Conservation (phyloP, 2,329 filamentous ascomycete genomes). For the Microdochium paspali region DNA sequence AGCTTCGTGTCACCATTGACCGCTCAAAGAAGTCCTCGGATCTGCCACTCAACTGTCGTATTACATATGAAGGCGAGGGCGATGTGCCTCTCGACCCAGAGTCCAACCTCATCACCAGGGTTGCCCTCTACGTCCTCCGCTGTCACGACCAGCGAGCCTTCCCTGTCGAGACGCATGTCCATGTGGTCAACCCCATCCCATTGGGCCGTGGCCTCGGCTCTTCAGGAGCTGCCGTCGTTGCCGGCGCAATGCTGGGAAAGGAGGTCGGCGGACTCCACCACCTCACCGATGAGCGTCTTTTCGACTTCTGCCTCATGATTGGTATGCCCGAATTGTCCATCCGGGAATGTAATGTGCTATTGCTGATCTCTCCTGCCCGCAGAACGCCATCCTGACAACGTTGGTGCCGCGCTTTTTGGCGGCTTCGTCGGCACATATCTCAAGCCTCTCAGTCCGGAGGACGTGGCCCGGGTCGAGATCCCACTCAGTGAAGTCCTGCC, state of each 20-base stretch:
- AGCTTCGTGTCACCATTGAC: conserved; percentile 73
- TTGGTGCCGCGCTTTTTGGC: conserved; percentile 89
- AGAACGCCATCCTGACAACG: conserved; percentile 88
- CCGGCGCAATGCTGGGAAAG: conserved; percentile 86
- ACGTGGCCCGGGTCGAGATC: conserved; percentile 85
- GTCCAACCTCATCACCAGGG: conserved; percentile 86
- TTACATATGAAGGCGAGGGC: conserved; percentile 84
- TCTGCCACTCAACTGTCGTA: conserved; percentile 70
- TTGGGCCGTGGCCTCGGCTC: conserved; percentile 89
- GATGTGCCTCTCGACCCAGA: conserved; percentile 78
- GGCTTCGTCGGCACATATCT: conserved; percentile 96
- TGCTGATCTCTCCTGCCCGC: conserved; percentile 12
- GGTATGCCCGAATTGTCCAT: no score
- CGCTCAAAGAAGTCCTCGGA: conserved; percentile 41
- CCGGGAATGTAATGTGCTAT: conserved; percentile 6
- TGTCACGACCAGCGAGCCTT: conserved; percentile 84
- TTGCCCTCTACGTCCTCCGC: conserved; percentile 86
- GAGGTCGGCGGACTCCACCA: conserved; percentile 70
- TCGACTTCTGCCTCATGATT: conserved; percentile 98
- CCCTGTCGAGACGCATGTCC: conserved; percentile 77
- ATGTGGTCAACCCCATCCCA: conserved; percentile 93
- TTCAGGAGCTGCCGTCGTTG: conserved; percentile 89
- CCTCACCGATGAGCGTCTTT: conserved; percentile 69
- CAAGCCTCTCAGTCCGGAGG: conserved; percentile 81
- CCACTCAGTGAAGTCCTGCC: conserved; percentile 90